Evolutionary conservation across 257 asterid species (phyloP).

Genomic region (Nicotiana obtusifolia): DNA sequence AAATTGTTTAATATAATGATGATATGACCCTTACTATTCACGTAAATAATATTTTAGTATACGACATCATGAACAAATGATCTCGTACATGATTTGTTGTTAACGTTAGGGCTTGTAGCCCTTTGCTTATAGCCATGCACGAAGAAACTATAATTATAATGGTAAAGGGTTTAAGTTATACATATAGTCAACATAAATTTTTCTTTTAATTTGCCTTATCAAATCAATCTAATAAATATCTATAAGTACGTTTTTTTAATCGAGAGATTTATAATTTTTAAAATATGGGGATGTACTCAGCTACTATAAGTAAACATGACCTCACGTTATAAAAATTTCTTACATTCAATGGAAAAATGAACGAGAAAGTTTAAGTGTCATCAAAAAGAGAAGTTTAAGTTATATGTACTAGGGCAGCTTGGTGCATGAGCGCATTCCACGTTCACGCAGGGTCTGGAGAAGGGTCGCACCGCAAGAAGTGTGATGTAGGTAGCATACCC

Average conservation of each 20-base stretch:
- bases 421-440: accelerated
- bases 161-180: no score
- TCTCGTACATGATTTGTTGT: not conserved
- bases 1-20: not conserved
- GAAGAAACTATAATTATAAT: not conserved
- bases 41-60: not conserved
- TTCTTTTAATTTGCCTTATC: no score
- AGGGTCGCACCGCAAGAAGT: accelerated
- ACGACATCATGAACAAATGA: not conserved
- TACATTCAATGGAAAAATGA: no score
- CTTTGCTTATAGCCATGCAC: not conserved
- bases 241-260: no score
- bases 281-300: no score
- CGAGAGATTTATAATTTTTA: no score
- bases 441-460: not conserved
- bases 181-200: no score
- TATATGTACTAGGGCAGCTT: not conserved
- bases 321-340: no score
- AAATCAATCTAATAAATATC: no score
- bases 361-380: no score
- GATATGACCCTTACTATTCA: not conserved
- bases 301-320: no score
- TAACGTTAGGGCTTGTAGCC: not conserved
- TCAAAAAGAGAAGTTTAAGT: not conserved
- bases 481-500: not conserved